These are phyloP conservation scores for Sextonia rubra DNA, from an alignment of 164 flowering plant species.

Conservation along the genomic window DNA sequence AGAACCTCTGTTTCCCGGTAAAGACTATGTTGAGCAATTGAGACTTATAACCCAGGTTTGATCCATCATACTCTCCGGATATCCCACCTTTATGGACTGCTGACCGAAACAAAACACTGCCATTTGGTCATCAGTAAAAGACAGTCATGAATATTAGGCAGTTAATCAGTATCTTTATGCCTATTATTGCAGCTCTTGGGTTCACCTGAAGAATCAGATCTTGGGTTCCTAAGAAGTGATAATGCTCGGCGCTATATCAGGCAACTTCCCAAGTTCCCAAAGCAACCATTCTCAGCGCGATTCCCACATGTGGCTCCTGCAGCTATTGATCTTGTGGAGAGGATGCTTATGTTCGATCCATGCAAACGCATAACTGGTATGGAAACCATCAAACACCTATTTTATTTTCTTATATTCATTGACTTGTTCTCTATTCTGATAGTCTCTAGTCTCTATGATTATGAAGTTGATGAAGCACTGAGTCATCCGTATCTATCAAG, in stretches of 20 bases:
- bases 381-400: background rate
- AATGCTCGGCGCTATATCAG: constrained; percentile 44
- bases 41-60: constrained; percentile 72
- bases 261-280: constrained; percentile 41
- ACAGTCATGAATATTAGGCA: background rate
- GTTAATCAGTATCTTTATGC: background rate
- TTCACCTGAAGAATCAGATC: constrained; percentile 49
- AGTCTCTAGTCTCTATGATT: constrained; percentile 1
- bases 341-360: constrained; percentile 95
- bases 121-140: background rate
- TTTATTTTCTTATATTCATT: background rate
- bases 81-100: too few relatives aligned
- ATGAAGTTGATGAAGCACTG: constrained; percentile 80
- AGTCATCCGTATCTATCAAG: constrained; percentile 65
- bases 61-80: constrained; percentile 4
- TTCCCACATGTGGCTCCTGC: constrained; percentile 58
- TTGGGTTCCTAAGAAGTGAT: constrained; percentile 47
- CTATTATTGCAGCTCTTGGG: constrained; percentile 34
- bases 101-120: background rate
- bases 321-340: constrained; percentile 83
- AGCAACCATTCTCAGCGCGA: constrained; percentile 44
- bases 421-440: background rate
- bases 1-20: constrained; percentile 87
- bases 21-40: constrained; percentile 85
- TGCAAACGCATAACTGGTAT: constrained; percentile 82